A percentile compares a stretch with the other conserved stretches of the same genome.
Conservation (phyloP, 331 rosid genomes). For the Cucumis variabilis region DNA sequence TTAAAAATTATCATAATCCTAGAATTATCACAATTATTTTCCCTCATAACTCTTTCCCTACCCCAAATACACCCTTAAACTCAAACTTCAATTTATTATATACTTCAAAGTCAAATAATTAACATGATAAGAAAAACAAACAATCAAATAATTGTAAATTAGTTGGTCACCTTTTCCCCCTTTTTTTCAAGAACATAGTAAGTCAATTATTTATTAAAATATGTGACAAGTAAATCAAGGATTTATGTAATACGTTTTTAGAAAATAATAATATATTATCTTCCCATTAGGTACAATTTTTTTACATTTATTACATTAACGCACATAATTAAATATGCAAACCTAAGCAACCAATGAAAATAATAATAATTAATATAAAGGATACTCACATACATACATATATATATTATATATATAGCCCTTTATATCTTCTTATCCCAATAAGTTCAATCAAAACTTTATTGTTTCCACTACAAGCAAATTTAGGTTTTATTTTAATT, state of each 20-base stretch:
- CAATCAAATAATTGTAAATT: not conserved
- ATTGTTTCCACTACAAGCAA: constrained; percentile 8
- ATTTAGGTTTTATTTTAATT: not conserved
- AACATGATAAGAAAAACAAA: not conserved
- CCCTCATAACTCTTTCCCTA: too few species aligned
- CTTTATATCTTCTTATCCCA: constrained; percentile 27
- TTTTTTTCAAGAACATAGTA: not conserved
- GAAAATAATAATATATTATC: not conserved
- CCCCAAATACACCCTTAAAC: too few species aligned
- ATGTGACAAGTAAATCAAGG: not conserved
- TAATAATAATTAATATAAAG: not conserved
- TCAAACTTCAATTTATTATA: too few species aligned
- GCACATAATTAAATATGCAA: not conserved
- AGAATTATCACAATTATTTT: too few species aligned
- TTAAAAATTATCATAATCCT: too few species aligned
- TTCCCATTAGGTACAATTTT: not conserved
- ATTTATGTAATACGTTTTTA: not conserved
- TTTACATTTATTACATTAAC: not conserved
- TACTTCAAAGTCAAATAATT: too few species aligned
- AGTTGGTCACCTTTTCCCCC: not conserved
- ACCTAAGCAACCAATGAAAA: not conserved
- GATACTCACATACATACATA: not conserved
- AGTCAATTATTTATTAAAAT: constrained; percentile 4
- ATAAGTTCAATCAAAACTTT: constrained; percentile 2
- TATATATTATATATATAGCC: not conserved